Evolutionary conservation across 2,329 filamentous ascomycete species (phyloP).

Genomic region (Fusarium graminum): DNA sequence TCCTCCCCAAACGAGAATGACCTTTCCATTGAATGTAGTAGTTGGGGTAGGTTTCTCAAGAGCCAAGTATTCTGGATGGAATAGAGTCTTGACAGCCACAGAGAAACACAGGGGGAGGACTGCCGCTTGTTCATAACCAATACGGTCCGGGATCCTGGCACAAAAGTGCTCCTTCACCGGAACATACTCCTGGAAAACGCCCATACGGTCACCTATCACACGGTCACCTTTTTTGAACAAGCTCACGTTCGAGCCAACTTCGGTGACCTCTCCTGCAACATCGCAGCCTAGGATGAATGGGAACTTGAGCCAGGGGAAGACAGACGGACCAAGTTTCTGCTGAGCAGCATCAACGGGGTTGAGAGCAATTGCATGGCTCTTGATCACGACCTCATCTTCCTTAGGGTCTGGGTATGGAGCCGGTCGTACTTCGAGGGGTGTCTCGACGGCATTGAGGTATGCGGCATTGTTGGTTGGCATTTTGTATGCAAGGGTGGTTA

Average conservation of each 20-base stretch:
- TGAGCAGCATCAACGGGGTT: conserved; percentile 23
- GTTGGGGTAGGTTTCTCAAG: conserved; percentile 7
- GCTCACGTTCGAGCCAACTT: neutral
- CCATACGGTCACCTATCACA: conserved; percentile 1
- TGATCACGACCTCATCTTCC: conserved; percentile 14
- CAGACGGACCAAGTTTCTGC: conserved; percentile 13
- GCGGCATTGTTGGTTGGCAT: conserved; percentile 22
- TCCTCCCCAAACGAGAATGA: conserved; percentile 21
- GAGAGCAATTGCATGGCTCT: conserved; percentile 16
- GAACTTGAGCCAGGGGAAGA: conserved; percentile 27
- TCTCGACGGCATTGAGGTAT: conserved; percentile 7
- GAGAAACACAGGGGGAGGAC: conserved; percentile 13
- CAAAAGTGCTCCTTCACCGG: conserved; percentile 11
- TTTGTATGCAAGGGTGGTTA: neutral
- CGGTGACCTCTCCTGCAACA: conserved; percentile 13
- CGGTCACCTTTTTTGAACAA: conserved; percentile 18
- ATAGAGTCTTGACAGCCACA: conserved; percentile 24
- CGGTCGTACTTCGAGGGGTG: conserved; percentile 5
- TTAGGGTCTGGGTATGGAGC: conserved; percentile 1
- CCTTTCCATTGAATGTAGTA: conserved; percentile 1
- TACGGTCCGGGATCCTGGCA: neutral
- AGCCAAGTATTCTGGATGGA: conserved; percentile 18
- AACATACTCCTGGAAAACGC: conserved; percentile 19
- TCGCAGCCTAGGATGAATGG: conserved; percentile 23
- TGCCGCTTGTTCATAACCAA: conserved; percentile 7